Evolutionary conservation across 2,329 filamentous ascomycete genomes (phyloP), one percentile per base, ranked within the genome.

Genomic region (Cercospora sp.): DNA sequence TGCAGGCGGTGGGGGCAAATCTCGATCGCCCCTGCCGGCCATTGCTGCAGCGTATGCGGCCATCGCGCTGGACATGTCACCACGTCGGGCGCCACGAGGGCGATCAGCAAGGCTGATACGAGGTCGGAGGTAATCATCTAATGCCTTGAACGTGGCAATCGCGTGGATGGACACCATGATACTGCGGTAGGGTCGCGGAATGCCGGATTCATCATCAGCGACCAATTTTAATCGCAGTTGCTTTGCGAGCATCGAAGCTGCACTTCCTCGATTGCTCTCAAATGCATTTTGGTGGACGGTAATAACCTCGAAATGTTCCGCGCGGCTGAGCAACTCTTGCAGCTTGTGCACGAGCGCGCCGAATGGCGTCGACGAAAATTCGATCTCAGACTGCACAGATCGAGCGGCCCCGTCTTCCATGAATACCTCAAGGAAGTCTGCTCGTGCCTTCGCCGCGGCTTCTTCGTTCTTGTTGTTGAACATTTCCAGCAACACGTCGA

Each of bases 151-250:
- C 0, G 94, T 98, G 2, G 95, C 94, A 76, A 99, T 98, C 16
- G 95, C 95, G 79, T 99, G 95, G 66, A 99, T 99, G 0, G 93
- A 97, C 0, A 99, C 95, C 91, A 97, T 97, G 71, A 99, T 96
- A 73, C 94, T 97, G 24, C 92, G 88, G 77, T 97, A 98, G 0
- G 90, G 85, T 40, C 89, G 87, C 18, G 95, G 95, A 68, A 99
- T 95, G 60, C 95, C 92, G 0, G 93, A 94, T 58, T 94, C 90
- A 1, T 96, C 94, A 73, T 97, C 94, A 1, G 95, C 94, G 43
- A 94, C 87, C 37, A 99, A 85, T 74, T 93, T 94, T 55, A 99
- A 86, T 37, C 94, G 89, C 37, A 99, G 90, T 77, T 99, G 95
- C 79, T 98, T 98, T 4, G 93, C 94, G 5, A 99, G 85, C 94